Base-by-base conservation (phyloP, 495 filamentous ascomycete species). In the Cercophora sp. region DNA sequence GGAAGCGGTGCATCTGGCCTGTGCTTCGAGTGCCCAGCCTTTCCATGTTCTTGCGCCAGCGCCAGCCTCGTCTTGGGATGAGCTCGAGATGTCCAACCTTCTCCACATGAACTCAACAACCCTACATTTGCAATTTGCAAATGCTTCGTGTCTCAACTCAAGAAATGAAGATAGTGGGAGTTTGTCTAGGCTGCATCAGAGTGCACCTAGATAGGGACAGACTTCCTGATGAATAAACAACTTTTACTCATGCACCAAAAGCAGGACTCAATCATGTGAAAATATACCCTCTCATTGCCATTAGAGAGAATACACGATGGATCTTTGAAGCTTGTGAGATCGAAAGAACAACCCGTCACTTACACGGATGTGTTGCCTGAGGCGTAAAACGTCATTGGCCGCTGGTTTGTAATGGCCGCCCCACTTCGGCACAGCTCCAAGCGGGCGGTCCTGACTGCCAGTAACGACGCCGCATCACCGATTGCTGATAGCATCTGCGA, bases 11-110 rank as follows among this genome's bases (percentile, higher is more conserved):
- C 13, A 2, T 5, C 6, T 22, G 61, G 58, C 35, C 46, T 37
- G 53, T 66, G 64, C 59, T 25, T 40, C 18, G 6, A 22, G 13
- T 34, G 20, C 6, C 29, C 40, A 39, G n/a, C 22, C 41, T 16
- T n/a, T n/a, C n/a, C n/a, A n/a, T n/a, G n/a, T n/a, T n/a, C n/a
- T n/a, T n/a, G n/a, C n/a, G n/a, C 31, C 32, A 40, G 19, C 47
- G 18, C 41, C 46, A 46, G 34, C 43, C 26, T 24, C 42, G 22
- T 48, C 2, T 18, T 9, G n/a, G 16, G 25, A 31, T 19, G 20
- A 24, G 34, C 26, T n/a, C 19, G 22, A 18, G 22, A 39, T 6
- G 5, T 39, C 22, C 36, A 37, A 11, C 4, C 13, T 8, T 11
- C 36, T 3, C n/a, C n/a, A 15, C n/a, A 11, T 8, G 36, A 18